These are phyloP conservation scores for Nicotiana sylvestris DNA, from an alignment of 257 asterid species.

Conservation along the genomic window DNA sequence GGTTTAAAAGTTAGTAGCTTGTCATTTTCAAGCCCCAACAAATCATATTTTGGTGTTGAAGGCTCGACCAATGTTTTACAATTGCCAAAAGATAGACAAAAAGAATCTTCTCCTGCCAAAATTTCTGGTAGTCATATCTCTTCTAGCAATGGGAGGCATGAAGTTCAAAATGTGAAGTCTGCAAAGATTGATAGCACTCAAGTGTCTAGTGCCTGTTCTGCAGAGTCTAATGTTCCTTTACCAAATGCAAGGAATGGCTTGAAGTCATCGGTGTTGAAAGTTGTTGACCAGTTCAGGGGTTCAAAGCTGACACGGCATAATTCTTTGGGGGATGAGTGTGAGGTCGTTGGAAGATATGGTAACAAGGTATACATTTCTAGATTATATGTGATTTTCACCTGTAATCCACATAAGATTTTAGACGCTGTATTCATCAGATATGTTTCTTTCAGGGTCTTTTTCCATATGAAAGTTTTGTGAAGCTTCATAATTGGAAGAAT, in stretches of 20 bases:
- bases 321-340: constrained; percentile 34
- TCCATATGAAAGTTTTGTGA: constrained; percentile 66
- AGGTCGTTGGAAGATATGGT: constrained; percentile 35
- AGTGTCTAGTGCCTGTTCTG: constrained; percentile 24
- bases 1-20: constrained; percentile 24
- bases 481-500: constrained; percentile 64
- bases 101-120: constrained; percentile 24
- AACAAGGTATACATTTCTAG: constrained; percentile 21
- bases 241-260: constrained; percentile 28
- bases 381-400: constrained; percentile 3
- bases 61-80: constrained; percentile 19
- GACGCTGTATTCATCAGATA: constrained; percentile 6
- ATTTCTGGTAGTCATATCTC: constrained; percentile 30
- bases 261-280: constrained; percentile 37
- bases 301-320: constrained; percentile 30
- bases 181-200: constrained; percentile 21
- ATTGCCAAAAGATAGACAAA: constrained; percentile 25
- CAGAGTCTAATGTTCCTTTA: constrained; percentile 17
- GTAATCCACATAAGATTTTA: neutral
- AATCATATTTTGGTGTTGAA: constrained; percentile 20
- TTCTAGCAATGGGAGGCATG: constrained; percentile 25
- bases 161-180: constrained; percentile 24
- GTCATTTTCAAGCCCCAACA: constrained; percentile 21
- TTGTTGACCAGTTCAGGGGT: constrained; percentile 40
- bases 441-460: constrained; percentile 56